phyloP scores from a whole-genome alignment of 306 rosid species.

The Biancaea sappan region DNA sequence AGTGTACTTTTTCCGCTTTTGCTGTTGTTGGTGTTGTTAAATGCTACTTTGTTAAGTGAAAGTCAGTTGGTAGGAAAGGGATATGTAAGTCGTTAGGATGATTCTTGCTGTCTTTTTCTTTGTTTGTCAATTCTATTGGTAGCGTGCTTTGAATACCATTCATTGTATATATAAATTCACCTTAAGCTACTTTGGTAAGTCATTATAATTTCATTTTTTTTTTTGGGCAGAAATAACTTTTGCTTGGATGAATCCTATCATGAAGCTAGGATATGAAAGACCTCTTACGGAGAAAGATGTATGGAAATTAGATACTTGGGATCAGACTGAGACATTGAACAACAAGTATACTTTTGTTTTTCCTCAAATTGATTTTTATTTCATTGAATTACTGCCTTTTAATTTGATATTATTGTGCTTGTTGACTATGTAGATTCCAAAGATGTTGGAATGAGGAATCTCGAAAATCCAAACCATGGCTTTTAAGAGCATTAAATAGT shows the following conservation, averaged over 20 bases:
- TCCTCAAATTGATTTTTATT: conserved; percentile 21
- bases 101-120: background rate
- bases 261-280: conserved; percentile 79
- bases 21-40: background rate
- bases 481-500: conserved; percentile 79
- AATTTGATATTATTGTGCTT: conserved; percentile 28
- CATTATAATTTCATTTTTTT: conserved; percentile 29
- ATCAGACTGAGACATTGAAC: conserved; percentile 75
- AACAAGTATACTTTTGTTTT: conserved; percentile 48
- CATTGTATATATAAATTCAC: conserved; percentile 10
- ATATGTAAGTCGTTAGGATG: background rate
- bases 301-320: conserved; percentile 95
- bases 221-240: conserved; percentile 60
- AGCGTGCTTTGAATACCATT: conserved; percentile 4
- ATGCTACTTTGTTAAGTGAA: conserved; percentile 19
- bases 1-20: background rate
- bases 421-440: conserved; percentile 67
- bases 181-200: conserved; percentile 21
- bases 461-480: conserved; percentile 88
- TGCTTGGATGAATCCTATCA: conserved; percentile 83
- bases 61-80: conserved; percentile 21
- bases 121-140: conserved; percentile 16
- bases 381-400: background rate
- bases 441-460: conserved; percentile 78
- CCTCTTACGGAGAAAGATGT: conserved; percentile 88